Evolutionary conservation across 2,329 filamentous ascomycete genomes (phyloP).

Genomic region (Microcyclospora tardicrescens): DNA sequence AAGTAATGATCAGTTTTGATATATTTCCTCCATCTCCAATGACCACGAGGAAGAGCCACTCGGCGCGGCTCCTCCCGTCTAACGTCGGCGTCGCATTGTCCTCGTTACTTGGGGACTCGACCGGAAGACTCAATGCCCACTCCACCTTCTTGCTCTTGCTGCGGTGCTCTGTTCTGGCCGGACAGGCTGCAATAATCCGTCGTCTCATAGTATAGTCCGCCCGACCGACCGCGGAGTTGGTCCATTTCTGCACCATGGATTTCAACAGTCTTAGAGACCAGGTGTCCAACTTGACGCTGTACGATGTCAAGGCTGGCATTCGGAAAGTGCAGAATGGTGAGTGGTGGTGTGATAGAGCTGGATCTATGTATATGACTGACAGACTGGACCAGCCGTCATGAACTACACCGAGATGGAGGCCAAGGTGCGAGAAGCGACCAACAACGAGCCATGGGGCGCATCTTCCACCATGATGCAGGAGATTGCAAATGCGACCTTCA

Average conservation of each 20-base stretch:
- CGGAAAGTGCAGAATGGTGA: slow-evolving; percentile 94
- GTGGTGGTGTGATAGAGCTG: background rate
- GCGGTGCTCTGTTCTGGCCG: too few relatives aligned
- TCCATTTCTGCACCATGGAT: slow-evolving; percentile 51
- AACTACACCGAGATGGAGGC: slow-evolving; percentile 93
- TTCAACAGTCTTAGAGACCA: slow-evolving; percentile 71
- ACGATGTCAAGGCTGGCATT: slow-evolving; percentile 89
- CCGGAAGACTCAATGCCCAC: too few relatives aligned
- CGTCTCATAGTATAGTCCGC: too few relatives aligned
- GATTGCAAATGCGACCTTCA: slow-evolving; percentile 94
- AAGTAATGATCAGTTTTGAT: too few relatives aligned
- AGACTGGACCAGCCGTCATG: slow-evolving; percentile 65
- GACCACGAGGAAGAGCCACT: too few relatives aligned
- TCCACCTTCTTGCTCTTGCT: too few relatives aligned
- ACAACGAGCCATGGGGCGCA: slow-evolving; percentile 95
- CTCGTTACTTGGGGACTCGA: too few relatives aligned
- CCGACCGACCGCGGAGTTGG: too few relatives aligned
- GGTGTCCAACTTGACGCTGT: slow-evolving; percentile 83
- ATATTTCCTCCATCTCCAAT: too few relatives aligned
- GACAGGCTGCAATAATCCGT: background rate
- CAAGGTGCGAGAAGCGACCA: slow-evolving; percentile 86
- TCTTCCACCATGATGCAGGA: slow-evolving; percentile 85
- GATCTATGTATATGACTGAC: background rate
- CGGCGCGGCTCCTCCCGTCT: too few relatives aligned
- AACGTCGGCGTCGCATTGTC: too few relatives aligned